Evolutionary conservation across 345 rosid genomes (phyloP), one percentile per base, ranked within the genome.

Genomic region (Draba incana): DNA sequence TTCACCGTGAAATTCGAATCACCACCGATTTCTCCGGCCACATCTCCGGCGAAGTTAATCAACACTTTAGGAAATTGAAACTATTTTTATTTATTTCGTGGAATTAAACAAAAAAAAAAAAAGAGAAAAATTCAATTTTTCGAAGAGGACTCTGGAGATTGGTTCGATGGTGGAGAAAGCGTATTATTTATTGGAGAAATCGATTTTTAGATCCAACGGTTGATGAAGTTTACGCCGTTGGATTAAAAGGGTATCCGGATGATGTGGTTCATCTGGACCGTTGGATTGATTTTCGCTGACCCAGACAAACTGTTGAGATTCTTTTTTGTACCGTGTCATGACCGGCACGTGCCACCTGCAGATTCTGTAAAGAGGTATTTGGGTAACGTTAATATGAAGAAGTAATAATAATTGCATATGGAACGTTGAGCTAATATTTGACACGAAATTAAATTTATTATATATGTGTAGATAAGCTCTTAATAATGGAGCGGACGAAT

Each of bases 1-100:
- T 16, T 54, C 83, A 88, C 54, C 89, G 78, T 6, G 84, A 86
- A 76, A 86, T 84, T 67, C 83, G 75, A 46, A 79, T 75, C 27
- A 79, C 48, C 41, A 70, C 44, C 41, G 69, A 61, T 13, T 71
- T 54, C 63, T 69, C 83, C 77, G 80, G 80, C 75, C 62, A 77
- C 97, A 85, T 84, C 74, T 65, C 77, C 78, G 68, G 64, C 56
- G 38, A 9, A 11, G 16, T 2, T 24, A 52, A 15, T 9, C 3
- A 10, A 20, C 77, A 70, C 77, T 74, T 24, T 28, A 20, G 2
- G 16, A 31, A 54, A 4, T 8, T 16, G 4, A 8, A 33, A 14
- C 4, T 48, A n/a, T 5, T 6, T 6, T 6, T 1, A 35, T 35
- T 35, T 35, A 16, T 7, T 20, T 20, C 20, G 20, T 20, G 20